A percentile compares a stretch with the other conserved stretches of the same genome.
Conservation (phyloP, 179 eudicot genomes). For the Vitellaria paradoxa region DNA sequence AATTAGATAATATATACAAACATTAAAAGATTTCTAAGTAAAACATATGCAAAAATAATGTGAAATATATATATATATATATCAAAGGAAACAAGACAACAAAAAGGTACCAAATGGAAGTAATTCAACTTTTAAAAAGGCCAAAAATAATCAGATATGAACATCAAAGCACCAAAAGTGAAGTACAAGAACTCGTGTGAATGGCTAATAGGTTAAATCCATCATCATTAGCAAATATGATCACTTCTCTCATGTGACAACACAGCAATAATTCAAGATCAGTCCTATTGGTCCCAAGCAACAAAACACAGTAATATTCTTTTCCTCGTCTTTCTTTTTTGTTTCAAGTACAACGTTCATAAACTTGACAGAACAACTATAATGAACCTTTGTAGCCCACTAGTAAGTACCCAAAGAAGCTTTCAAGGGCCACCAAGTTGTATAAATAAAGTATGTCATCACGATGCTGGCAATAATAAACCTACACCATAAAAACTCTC, state of each 20-base stretch:
- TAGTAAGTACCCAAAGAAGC: neutral
- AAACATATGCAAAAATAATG: neutral
- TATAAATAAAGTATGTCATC: neutral
- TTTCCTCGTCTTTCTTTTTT: neutral
- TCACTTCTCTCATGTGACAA: neutral
- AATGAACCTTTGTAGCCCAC: neutral
- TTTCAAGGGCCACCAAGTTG: too few species aligned
- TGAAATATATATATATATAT: neutral
- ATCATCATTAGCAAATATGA: neutral
- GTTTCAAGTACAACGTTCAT: neutral
- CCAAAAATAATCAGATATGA: neutral
- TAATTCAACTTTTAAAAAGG: neutral
- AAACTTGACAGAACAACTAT: neutral
- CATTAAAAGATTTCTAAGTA: neutral
- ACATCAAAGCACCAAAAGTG: neutral
- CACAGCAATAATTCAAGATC: neutral
- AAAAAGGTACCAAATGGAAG: neutral
- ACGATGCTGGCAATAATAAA: neutral
- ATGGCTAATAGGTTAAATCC: neutral
- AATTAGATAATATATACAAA: constrained; percentile 3
- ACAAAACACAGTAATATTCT: neutral
- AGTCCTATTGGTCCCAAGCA: neutral
- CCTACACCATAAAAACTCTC: neutral
- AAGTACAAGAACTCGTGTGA: neutral
- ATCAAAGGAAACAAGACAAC: neutral